Conservation (phyloP, 176 grass and related monocot species). For the Phoenix dactylifera region DNA sequence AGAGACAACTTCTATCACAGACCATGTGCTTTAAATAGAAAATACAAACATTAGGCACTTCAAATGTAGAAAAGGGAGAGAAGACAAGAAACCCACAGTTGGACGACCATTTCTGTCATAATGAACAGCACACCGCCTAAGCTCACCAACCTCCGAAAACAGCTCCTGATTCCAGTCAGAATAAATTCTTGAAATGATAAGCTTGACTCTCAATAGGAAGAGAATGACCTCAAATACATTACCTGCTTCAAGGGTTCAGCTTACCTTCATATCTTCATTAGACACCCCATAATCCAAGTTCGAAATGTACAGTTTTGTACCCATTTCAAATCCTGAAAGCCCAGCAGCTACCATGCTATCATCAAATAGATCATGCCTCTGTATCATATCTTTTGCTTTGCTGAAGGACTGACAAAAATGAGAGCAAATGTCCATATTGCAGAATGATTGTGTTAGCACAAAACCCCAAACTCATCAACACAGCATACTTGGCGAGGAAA, state of each 20-base stretch:
- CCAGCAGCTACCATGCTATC: constrained; percentile 61
- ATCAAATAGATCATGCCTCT: constrained; percentile 83
- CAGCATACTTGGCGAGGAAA: constrained; percentile 28
- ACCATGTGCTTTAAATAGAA: no score
- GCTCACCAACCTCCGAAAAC: constrained; percentile 81
- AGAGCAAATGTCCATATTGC: constrained; percentile 41
- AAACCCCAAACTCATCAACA: constrained; percentile 35
- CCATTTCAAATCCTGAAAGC: constrained; percentile 65
- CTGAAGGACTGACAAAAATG: constrained; percentile 94
- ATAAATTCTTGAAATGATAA: background rate
- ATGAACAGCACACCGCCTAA: constrained; percentile 95
- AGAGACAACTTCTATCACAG: no score
- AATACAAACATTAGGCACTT: no score
- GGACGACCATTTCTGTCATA: constrained; percentile 69
- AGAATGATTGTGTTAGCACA: constrained; percentile 41
- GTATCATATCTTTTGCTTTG: constrained; percentile 65
- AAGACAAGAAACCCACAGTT: constrained; percentile 50
- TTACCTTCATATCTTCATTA: constrained; percentile 88
- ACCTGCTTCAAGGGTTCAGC: constrained; percentile 20
- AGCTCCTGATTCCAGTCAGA: constrained; percentile 60
- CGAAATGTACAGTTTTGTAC: constrained; percentile 92
- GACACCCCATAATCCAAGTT: constrained; percentile 95
- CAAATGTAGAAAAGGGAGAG: constrained; percentile 7
- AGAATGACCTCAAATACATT: constrained; percentile 1
- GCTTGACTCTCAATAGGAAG: no score